A percentile compares a stretch with the other conserved stretches of the same genome.
Conservation (phyloP, 345 rosid species). For the Triadica sebifera region DNA sequence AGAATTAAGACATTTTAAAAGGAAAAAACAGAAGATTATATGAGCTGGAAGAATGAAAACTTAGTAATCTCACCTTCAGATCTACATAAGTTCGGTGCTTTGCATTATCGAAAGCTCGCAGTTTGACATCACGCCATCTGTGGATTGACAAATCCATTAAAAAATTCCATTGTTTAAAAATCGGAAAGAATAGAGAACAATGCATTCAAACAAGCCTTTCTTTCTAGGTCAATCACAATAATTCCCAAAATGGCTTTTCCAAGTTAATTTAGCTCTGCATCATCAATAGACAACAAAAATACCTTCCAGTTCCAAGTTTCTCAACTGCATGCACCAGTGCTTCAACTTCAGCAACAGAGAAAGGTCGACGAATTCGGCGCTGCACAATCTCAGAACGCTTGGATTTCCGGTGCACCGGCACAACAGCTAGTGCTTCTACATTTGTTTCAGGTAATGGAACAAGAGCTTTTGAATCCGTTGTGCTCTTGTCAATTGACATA, state of each 20-base stretch:
- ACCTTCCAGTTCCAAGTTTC: constrained; percentile 99
- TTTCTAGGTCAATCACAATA: background rate
- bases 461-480: constrained; percentile 65
- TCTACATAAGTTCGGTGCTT: constrained; percentile 97
- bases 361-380: constrained; percentile 97
- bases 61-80: constrained; percentile 58
- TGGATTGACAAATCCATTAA: constrained; percentile 13
- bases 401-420: constrained; percentile 63
- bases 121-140: constrained; percentile 98
- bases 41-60: background rate
- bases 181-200: background rate
- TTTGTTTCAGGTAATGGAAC: constrained; percentile 60
- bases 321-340: constrained; percentile 97
- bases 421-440: constrained; percentile 52
- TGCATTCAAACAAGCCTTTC: background rate
- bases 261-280: background rate
- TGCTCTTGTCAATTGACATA: constrained; percentile 42
- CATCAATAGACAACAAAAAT: constrained; percentile 7
- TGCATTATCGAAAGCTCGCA: constrained; percentile 85
- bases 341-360: constrained; percentile 96
- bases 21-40: background rate
- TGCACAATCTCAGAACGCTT: constrained; percentile 78
- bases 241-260: background rate
- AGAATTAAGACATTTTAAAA: background rate
- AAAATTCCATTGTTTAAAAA: background rate